Percentiles rank a stretch among this genome's conserved stretches.
These are phyloP conservation scores for Pleodorina starrii DNA, from an alignment of 139 green algal genomes.

Conservation along the genomic window DNA sequence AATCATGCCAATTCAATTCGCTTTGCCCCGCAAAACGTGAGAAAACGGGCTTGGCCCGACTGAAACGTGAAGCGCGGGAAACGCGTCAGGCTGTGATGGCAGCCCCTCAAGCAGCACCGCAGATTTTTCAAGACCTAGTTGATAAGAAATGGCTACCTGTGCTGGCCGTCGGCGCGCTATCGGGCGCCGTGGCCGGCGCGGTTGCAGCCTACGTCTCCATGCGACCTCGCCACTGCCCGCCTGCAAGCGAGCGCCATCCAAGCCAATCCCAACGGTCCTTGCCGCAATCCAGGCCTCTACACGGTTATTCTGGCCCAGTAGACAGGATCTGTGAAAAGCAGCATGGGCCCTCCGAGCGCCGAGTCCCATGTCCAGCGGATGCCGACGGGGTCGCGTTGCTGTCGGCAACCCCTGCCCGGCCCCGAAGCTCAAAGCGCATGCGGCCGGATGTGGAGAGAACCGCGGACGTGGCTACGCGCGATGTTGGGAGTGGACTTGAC, in stretches of 20 bases:
- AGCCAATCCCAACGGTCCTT: not conserved
- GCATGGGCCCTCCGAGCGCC: too few relatives aligned
- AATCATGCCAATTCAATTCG: too few relatives aligned
- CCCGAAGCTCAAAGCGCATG: not conserved
- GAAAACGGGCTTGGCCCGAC: too few relatives aligned
- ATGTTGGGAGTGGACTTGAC: not conserved
- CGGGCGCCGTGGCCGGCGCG: conserved; percentile 2
- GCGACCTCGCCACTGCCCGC: not conserved
- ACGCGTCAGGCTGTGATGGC: not conserved
- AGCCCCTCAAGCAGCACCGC: not conserved
- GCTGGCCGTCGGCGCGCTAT: not conserved
- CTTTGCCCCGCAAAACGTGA: too few relatives aligned
- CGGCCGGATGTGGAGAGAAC: not conserved
- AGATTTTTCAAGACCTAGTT: not conserved
- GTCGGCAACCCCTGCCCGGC: not conserved
- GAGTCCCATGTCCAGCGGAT: too few relatives aligned
- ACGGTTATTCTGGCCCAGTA: not conserved
- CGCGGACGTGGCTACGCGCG: not conserved
- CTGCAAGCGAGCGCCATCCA: not conserved
- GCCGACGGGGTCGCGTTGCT: too few relatives aligned
- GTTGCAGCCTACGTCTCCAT: not conserved
- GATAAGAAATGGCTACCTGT: not conserved
- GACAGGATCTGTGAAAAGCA: not conserved
- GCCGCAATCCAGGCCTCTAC: not conserved
- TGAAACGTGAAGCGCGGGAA: too few relatives aligned